These are phyloP conservation scores for Debaryomyces sp. DNA, from an alignment of 1,139 yeast species.

Conservation along the genomic window DNA sequence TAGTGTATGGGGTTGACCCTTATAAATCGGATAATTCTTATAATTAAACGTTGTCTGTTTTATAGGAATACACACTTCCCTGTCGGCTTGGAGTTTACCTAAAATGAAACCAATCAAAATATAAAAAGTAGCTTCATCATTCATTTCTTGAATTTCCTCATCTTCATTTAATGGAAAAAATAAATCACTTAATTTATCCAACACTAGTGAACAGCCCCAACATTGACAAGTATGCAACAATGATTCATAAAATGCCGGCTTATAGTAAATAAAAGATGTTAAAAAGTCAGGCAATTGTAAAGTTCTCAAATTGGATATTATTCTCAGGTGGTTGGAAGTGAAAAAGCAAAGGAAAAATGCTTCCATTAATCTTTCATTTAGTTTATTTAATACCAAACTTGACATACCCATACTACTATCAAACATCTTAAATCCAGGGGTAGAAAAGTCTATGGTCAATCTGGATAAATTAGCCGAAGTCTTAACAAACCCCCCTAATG, in stretches of 20 bases:
- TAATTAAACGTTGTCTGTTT: conserved; percentile 29
- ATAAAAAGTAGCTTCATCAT: conserved; percentile 34
- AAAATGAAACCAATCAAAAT: conserved; percentile 38
- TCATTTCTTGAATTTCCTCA: conserved; percentile 14
- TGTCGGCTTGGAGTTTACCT: conserved; percentile 40
- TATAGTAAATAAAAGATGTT: conserved; percentile 42
- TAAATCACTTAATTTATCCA: conserved; percentile 23
- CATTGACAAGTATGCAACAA: conserved; percentile 42
- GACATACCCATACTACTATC: conserved; percentile 36
- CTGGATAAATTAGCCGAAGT: conserved; percentile 26
- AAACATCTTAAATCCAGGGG: conserved; percentile 46
- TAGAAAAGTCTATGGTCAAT: conserved; percentile 37
- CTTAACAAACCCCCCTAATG: conserved; percentile 34
- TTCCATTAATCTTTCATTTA: conserved; percentile 40
- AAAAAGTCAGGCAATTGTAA: conserved; percentile 41
- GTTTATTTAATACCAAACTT: conserved; percentile 30
- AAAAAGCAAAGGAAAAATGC: conserved; percentile 37
- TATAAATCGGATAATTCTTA: conserved; percentile 36
- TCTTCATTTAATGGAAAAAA: conserved; percentile 29
- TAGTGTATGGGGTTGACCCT: conserved; percentile 42
- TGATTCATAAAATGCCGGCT: conserved; percentile 40
- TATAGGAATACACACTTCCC: conserved; percentile 44
- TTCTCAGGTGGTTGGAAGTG: conserved; percentile 14
- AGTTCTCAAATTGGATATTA: conserved; percentile 23
- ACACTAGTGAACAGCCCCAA: conserved; percentile 36